Evolutionary conservation across 1,139 yeast genomes (phyloP), one percentile per base, ranked within the genome.

Genomic region (Pichia sp.): DNA sequence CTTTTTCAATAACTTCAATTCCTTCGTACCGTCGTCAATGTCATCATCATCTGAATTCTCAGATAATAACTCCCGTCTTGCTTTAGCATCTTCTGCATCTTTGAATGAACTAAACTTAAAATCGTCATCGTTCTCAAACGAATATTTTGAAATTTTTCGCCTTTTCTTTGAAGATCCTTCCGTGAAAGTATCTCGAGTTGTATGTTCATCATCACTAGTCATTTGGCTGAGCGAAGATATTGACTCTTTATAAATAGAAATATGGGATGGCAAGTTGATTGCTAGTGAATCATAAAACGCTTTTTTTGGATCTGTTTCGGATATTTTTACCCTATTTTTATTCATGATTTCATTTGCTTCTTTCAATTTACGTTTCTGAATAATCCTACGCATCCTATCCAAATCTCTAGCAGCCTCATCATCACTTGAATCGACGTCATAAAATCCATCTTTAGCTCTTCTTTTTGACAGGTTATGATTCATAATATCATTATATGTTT

Each of bases 391-490:
- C 37, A 51, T 48, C 57, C 81, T 75, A 5, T 37, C 50, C 72
- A 76, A 46, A 66, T 66, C 53, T 77, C 67, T 50, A 43, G 77
- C 80, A 51, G 79, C 85, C 37, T 75, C 81, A 38, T 75, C 82
- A 40, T 75, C 82, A 56, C 81, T 75, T 47, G 84, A 71, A 49
- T 85, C 90, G 39, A 84, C 65, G 49, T 81, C 86, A 41, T 77
- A 70, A 3, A 75, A 77, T 43, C 73, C 72, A 29, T 58, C 70
- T 26, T 72, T 73, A 7, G 72, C 72, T 23, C 75, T 73, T 49
- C 86, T 73, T 54, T 79, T 84, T 36, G 87, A 72, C 60, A 87
- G 77, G 34, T 81, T 82, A 53, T 95, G 97, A 48, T 83, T 83
- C 54, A 85, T 82, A 45, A 90, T 75, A 63, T 90, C 97, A 49